Percentiles rank a stretch among this genome's conserved stretches.
Evolutionary conservation across 768 basidiomycete species (phyloP).

Genomic region (Cubamyces lactineus): DNA sequence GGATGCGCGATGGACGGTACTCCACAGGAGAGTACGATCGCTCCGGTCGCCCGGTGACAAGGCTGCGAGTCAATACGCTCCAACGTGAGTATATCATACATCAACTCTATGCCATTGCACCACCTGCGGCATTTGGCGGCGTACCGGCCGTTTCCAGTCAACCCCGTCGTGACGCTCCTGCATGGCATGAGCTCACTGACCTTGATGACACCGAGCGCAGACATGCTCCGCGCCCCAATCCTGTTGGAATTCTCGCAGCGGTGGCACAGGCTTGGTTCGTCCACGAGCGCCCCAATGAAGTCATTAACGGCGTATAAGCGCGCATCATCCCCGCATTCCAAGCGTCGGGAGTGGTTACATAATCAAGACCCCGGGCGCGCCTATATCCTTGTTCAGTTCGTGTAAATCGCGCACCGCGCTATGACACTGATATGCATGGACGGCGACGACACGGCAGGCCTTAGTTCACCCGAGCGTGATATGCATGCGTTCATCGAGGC

Average conservation of each 20-base stretch:
- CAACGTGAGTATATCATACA: slow-evolving; percentile 19
- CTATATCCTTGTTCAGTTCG: neutral
- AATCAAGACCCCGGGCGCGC: slow-evolving; percentile 18
- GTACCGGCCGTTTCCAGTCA: neutral
- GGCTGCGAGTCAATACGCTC: slow-evolving; percentile 11
- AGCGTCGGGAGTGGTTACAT: neutral
- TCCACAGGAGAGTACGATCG: slow-evolving; percentile 15
- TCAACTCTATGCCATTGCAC: slow-evolving; percentile 1
- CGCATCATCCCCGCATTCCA: neutral
- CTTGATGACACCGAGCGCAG: neutral
- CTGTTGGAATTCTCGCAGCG: neutral
- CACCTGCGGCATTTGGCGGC: neutral
- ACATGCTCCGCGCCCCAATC: neutral
- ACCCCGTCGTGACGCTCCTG: neutral
- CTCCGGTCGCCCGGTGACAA: slow-evolving; percentile 18
- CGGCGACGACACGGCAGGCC: neutral
- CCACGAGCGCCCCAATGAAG: slow-evolving; percentile 9
- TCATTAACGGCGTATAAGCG: slow-evolving; percentile 8
- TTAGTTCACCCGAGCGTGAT: too few species aligned
- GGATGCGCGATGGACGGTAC: neutral
- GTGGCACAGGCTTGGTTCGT: neutral
- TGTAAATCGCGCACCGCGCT: neutral
- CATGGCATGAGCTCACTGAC: neutral
- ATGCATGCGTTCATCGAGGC: too few species aligned
- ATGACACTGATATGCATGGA: neutral